Evolutionary conservation across 257 asterid species (phyloP), one percentile per base, ranked within the genome.

Genomic region (Orobanche coerulescens): DNA sequence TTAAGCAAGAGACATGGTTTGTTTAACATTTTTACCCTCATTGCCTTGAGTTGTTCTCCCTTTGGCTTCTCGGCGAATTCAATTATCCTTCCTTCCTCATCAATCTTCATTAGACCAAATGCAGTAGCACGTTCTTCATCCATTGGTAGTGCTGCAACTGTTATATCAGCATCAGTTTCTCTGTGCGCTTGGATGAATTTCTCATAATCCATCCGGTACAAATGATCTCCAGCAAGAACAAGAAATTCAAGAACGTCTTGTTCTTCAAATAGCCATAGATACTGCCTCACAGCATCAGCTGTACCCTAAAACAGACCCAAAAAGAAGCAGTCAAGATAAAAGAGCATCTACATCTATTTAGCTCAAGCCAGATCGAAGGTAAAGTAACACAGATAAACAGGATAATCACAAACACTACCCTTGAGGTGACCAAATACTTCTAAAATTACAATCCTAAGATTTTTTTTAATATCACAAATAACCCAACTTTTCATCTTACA

Each of bases 71-170:
- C 89, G 3, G 89, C 78, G 30, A 82, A 82, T 73, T 82, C 89
- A 49, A 71, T 31, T 15, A 82, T 80, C 50, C 81, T 73, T 53
- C 86, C 86, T 65, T 82, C 90, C 6, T 82, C 86, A 15, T 82
- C 90, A 51, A 82, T 80, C 77, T 82, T 82, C 90, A 82, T 82
- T 18, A 82, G 71, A 58, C 89, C 89, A 54, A 82, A 82, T 25
- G 83, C 82, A 18, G 85, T 76, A 31, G 89, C 89, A 53, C 85
- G 85, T 46, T 79, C 62, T 69, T 79, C 90, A 64, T 79, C 90
- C 90, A 82, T 80, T 25, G 90, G 90, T 44, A 82, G 69, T 18
- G 90, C 90, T 0, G 90, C 90, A 39, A 80, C 90, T 56, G 90
- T 83, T 48, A 83, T 82, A 65, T 83, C 90, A 58, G 90, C 90